Evolutionary conservation across 805 yeast species (phyloP).

Genomic region (Monosporozyma servazzii): DNA sequence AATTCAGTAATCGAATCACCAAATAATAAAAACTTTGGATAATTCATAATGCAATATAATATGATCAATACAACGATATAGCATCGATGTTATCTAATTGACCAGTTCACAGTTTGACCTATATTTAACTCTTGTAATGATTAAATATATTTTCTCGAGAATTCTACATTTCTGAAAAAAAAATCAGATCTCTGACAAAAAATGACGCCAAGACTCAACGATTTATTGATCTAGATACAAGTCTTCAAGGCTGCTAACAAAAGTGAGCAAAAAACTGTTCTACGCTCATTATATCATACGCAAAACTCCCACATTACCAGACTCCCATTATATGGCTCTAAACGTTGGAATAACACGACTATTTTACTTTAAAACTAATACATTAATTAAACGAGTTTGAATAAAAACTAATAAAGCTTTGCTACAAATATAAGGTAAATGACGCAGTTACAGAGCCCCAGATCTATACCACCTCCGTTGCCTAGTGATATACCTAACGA

Average conservation of each 20-base stretch:
- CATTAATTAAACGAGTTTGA: not conserved
- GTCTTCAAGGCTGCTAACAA: not conserved
- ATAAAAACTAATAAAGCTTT: not conserved
- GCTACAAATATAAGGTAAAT: not conserved
- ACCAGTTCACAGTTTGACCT: not conserved
- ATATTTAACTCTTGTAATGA: not conserved
- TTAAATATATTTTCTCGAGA: not conserved
- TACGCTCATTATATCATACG: not conserved
- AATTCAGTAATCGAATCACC: constrained; percentile 31
- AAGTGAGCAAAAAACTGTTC: not conserved
- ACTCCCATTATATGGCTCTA: not conserved
- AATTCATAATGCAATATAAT: constrained; percentile 5
- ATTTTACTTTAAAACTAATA: no score
- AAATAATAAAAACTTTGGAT: constrained; percentile 33
- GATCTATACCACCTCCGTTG: not conserved
- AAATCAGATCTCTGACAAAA: not conserved
- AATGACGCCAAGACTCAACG: not conserved
- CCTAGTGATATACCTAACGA: not conserved
- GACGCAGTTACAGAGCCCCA: not conserved
- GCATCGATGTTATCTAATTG: not conserved
- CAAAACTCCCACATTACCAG: not conserved
- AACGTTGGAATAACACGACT: not conserved
- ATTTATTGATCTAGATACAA: not conserved
- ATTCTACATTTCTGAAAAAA: not conserved
- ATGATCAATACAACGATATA: no score